Evolutionary conservation across 352 stramenopile species (phyloP).

Genomic region (Albugo laibachii): DNA sequence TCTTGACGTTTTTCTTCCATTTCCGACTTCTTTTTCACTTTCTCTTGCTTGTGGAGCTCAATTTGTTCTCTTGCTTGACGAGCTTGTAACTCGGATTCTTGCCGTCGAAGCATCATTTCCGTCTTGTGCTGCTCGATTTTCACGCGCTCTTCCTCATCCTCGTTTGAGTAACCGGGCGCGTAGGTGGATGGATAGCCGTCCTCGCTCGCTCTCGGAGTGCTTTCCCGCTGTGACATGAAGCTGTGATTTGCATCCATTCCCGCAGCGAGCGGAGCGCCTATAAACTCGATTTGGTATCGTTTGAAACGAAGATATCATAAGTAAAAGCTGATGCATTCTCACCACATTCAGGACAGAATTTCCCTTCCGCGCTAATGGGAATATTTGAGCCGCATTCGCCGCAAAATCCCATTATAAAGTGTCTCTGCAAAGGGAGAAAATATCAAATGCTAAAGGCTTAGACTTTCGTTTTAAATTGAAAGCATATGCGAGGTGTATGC

Average conservation of each 20-base stretch:
- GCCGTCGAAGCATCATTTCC: constrained; percentile 21
- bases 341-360: constrained; percentile 67
- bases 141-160: background rate
- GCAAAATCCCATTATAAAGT: constrained; percentile 48
- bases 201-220: background rate
- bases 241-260: background rate
- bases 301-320: no score
- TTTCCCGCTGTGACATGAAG: background rate
- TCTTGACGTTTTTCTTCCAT: constrained; percentile 37
- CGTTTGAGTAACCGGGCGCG: no score
- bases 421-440: no score
- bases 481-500: no score
- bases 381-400: constrained; percentile 56
- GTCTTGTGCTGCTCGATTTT: constrained; percentile 21
- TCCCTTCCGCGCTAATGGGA: constrained; percentile 23
- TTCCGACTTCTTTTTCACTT: constrained; percentile 25
- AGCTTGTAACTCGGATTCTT: constrained; percentile 35
- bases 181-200: no score
- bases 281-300: background rate
- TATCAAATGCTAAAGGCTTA: no score
- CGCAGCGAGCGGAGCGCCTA: background rate
- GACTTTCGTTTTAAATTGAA: no score
- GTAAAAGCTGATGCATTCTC: background rate
- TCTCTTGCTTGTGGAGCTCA: constrained; percentile 41
- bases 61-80: constrained; percentile 36